Conservation (phyloP, 2,329 filamentous ascomycete genomes). For the Colletotrichum cereale region DNA sequence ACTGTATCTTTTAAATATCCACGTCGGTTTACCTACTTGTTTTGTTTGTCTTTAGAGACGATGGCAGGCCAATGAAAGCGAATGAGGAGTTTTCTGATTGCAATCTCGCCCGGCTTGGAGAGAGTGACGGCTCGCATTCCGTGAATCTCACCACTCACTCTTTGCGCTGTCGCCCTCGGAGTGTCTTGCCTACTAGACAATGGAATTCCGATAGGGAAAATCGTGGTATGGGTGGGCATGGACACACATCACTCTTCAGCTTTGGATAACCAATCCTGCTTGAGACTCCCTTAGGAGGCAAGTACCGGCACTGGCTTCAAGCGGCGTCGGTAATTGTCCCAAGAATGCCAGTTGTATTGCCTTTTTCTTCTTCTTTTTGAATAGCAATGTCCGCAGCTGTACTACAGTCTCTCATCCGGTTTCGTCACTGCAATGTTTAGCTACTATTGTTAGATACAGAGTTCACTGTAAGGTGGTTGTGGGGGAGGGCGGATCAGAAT, state of each 20-base stretch:
- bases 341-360: not conserved
- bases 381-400: too few species aligned
- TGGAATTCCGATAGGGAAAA: not conserved
- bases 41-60: not conserved
- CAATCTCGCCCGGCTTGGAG: not conserved
- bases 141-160: not conserved
- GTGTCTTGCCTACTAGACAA: not conserved
- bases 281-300: not conserved
- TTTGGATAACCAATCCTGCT: not conserved
- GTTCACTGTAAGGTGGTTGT: not conserved
- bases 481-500: not conserved
- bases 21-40: constrained; percentile 3
- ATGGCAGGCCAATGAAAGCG: constrained; percentile 9
- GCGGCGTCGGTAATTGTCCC: not conserved
- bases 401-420: not conserved
- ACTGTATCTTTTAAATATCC: constrained; percentile 38
- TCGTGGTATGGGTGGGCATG: not conserved
- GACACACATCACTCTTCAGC: not conserved
- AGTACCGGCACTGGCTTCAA: constrained; percentile 13
- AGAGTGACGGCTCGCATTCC: not conserved
- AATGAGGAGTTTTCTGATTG: not conserved
- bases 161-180: not conserved
- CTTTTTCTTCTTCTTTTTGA: too few species aligned
- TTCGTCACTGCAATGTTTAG: constrained; percentile 9
- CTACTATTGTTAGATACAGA: not conserved